Evolutionary conservation across 352 stramenopile genomes (phyloP).

Genomic region (Globisporangium yorkense): DNA sequence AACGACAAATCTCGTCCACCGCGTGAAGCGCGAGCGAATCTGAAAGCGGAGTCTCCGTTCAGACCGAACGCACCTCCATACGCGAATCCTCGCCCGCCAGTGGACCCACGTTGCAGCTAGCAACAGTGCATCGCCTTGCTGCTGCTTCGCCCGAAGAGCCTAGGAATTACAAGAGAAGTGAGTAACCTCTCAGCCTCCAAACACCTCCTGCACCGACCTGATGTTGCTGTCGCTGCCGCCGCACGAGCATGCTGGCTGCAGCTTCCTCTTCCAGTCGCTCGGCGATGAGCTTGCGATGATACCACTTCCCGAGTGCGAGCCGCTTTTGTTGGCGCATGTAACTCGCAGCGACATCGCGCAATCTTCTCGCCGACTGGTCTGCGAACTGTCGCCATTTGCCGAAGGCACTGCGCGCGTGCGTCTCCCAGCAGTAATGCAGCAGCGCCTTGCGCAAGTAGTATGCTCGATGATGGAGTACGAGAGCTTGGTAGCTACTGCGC

Average conservation of each 20-base stretch:
- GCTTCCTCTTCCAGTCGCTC: constrained; percentile 5
- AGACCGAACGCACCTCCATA: background rate
- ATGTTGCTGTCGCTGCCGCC: background rate
- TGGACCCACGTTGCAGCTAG: constrained; percentile 4
- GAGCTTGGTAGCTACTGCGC: background rate
- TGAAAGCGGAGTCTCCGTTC: constrained; percentile 6
- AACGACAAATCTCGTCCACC: constrained; percentile 4
- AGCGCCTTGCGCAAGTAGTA: constrained; percentile 9
- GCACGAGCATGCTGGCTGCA: background rate
- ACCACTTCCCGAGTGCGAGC: constrained; percentile 8
- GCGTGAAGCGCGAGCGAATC: background rate
- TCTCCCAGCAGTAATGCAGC: constrained; percentile 3
- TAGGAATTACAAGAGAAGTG: background rate
- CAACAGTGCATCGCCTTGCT: background rate
- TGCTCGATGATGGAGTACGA: background rate
- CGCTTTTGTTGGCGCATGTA: background rate
- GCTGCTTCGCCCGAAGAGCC: background rate
- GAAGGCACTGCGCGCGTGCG: background rate
- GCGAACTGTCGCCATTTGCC: constrained; percentile 5
- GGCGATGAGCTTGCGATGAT: constrained; percentile 3
- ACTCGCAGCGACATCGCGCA: background rate
- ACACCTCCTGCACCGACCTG: background rate
- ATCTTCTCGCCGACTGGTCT: background rate
- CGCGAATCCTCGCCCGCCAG: constrained; percentile 2
- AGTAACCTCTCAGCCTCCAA: background rate